phyloP scores from a whole-genome alignment of 2,329 filamentous ascomycete species.

The Fusarium ramigenum region DNA sequence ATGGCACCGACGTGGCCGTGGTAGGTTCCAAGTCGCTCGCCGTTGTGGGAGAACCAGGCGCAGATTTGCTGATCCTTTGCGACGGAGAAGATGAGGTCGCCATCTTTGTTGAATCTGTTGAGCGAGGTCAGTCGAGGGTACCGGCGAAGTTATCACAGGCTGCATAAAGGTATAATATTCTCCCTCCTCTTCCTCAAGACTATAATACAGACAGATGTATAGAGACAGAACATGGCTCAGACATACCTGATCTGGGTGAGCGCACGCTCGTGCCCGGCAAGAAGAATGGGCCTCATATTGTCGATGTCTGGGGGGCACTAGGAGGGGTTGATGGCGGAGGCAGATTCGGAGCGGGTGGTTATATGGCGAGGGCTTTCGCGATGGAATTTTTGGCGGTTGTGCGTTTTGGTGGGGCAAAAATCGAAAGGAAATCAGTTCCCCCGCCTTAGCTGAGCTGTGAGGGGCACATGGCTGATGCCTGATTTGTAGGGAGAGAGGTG shows the following conservation, averaged over 20 bases:
- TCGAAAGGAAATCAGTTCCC: conserved; percentile 15
- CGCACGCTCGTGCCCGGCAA: conserved; percentile 96
- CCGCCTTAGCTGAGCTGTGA: conserved; percentile 24
- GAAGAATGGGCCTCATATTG: conserved; percentile 95
- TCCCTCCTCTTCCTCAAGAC: conserved; percentile 1
- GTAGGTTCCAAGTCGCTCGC: conserved; percentile 96
- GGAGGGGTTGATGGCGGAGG: conserved; percentile 44
- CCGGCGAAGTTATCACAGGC: conserved; percentile 3
- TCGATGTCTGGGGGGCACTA: conserved; percentile 38
- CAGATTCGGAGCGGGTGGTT: conserved; percentile 44
- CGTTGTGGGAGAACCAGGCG: conserved; percentile 97
- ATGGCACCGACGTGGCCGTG: conserved; percentile 96
- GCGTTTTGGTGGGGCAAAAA: conserved; percentile 56
- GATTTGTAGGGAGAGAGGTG: conserved; percentile 15
- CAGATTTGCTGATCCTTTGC: conserved; percentile 97
- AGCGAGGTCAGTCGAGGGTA: conserved; percentile 26
- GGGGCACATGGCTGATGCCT: conserved; percentile 27
- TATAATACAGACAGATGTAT: not conserved
- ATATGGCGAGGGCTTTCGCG: conserved; percentile 48
- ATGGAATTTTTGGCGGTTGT: conserved; percentile 58
- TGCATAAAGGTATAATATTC: conserved; percentile 5
- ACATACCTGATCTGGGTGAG: conserved; percentile 90
- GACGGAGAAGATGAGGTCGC: conserved; percentile 95
- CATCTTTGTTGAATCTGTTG: conserved; percentile 85
- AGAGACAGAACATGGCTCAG: not conserved